Conservation (phyloP, 2,329 filamentous ascomycete species). For the Pezicula neosporulosa region DNA sequence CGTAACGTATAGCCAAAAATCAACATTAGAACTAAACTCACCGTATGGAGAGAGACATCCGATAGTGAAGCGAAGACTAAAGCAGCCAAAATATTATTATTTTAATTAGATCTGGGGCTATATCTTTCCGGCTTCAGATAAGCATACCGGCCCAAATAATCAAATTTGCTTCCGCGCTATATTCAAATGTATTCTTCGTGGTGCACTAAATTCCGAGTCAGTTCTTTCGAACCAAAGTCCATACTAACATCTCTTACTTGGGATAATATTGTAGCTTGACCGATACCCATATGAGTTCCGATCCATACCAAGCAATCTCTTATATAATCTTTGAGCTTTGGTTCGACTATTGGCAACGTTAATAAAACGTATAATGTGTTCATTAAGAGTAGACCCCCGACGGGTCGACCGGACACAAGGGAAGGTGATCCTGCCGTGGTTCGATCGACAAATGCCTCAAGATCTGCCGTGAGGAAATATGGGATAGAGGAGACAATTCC, state of each 20-base stretch:
- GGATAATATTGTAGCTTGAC: neutral
- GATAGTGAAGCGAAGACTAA: too few species aligned
- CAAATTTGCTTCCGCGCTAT: neutral
- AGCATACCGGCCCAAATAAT: neutral
- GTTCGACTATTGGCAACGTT: neutral
- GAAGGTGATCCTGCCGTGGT: neutral
- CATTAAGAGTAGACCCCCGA: neutral
- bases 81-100: too few species aligned
- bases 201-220: neutral
- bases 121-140: neutral
- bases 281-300: neutral
- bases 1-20: too few species aligned
- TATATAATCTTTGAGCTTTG: neutral
- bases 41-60: too few species aligned
- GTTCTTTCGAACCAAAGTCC: neutral
- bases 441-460: neutral
- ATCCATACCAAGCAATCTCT: neutral
- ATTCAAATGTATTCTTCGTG: neutral
- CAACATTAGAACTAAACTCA: too few species aligned
- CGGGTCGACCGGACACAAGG: neutral
- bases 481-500: conserved; percentile 16
- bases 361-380: neutral
- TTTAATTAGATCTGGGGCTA: too few species aligned
- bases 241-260: neutral
- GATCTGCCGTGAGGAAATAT: conserved; percentile 9